Evolutionary conservation across 2,329 filamentous ascomycete genomes (phyloP).

Genomic region (Neocucurbitaria cava): DNA sequence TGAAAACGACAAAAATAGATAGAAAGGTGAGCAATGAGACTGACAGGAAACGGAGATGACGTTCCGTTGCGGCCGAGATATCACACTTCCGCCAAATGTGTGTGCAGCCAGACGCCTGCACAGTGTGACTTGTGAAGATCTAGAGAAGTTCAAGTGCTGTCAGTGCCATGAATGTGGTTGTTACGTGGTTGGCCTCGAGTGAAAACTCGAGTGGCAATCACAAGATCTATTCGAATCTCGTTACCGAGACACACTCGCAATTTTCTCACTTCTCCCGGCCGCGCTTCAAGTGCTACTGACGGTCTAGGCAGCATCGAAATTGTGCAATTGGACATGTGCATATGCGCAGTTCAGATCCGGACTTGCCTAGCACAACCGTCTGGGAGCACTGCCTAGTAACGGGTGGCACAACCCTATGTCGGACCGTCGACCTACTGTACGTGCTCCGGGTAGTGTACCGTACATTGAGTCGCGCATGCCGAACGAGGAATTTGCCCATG

Average conservation of each 20-base stretch:
- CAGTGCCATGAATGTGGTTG: too few species aligned
- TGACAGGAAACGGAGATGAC: neutral
- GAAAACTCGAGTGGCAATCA: too few species aligned
- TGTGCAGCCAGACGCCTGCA: neutral
- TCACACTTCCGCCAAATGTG: neutral
- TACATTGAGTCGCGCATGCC: slow-evolving; percentile 2
- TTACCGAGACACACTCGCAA: neutral
- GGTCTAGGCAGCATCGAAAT: neutral
- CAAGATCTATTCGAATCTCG: too few species aligned
- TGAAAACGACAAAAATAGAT: neutral
- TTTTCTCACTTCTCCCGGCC: neutral
- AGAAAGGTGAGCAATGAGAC: neutral
- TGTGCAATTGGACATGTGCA: neutral
- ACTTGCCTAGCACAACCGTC: neutral
- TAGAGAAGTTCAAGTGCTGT: too few species aligned
- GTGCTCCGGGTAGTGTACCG: slow-evolving; percentile 23
- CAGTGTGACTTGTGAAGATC: neutral
- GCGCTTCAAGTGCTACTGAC: neutral
- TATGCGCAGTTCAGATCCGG: neutral
- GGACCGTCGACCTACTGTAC: slow-evolving; percentile 24
- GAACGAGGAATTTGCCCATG: neutral
- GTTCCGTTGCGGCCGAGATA: neutral
- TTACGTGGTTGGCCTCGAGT: too few species aligned
- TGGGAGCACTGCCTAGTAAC: neutral
- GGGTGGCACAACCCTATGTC: slow-evolving; percentile 4